Evolutionary conservation across 345 rosid species (phyloP), one percentile per base, ranked within the genome.

Genomic region (Boechera retrofracta): DNA sequence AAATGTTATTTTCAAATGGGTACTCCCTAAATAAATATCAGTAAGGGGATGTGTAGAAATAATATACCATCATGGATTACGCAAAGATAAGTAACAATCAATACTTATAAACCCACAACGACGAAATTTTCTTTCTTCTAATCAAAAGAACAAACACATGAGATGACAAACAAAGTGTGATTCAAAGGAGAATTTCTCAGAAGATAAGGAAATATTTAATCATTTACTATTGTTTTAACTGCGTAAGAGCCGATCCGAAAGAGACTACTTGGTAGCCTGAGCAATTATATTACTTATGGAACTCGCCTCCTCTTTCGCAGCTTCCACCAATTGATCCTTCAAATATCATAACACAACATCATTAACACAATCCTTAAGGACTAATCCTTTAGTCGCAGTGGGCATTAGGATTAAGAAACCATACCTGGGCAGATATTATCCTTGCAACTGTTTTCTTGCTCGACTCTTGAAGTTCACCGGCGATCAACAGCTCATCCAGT

Each of bases 381-480:
- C 32, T 31, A 41, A 11, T 62, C 13, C 18, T 35, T 63, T 28
- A 2, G 33, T 60, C 62, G 51, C 26, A 29, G 2, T 21, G 9
- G 6, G n/a, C 33, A 53, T 24, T 42, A 58, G 31, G 52, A 52
- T 8, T 51, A 52, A 28, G 61, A 69, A 53, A 45, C 64, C 72
- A 76, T 65, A 91, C 98, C 97, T 92, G 97, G 1, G 97, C 97
- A 74, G 93, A 88, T 65, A 95, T 88, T 58, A 91, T 78, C 81
- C 93, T 86, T 15, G 98, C 96, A 36, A 91, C 87, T 26, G 93
- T 92, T 77, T 95, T 95, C 86, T 95, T 95, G 90, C 99, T 95
- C 0, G 98, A 76, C 78, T 95, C 99, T 84, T 95, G 99, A 75
- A 95, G 97, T 77, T 95, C 98, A 4, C 99, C 99, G 8, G 98